phyloP scores from a whole-genome alignment of 2,329 filamentous ascomycete species.

The Plectosphaerella cucumerina region DNA sequence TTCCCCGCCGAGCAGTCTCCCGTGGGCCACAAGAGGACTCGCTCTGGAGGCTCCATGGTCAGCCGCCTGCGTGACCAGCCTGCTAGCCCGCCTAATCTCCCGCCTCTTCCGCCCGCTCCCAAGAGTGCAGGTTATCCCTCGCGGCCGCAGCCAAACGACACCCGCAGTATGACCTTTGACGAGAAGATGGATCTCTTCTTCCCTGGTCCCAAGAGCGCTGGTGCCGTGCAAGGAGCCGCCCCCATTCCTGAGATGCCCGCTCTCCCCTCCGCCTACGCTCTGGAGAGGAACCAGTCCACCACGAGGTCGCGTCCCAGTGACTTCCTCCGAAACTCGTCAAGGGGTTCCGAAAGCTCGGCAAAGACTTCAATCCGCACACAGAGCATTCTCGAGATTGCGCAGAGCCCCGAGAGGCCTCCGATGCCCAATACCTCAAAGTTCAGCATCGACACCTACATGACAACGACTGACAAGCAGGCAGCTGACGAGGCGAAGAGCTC shows the following conservation, averaged over 20 bases:
- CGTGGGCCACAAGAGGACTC: slow-evolving; percentile 39
- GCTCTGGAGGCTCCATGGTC: slow-evolving; percentile 43
- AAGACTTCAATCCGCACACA: slow-evolving; percentile 32
- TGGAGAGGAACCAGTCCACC: slow-evolving; percentile 13
- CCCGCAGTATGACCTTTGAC: slow-evolving; percentile 54
- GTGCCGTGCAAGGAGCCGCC: not conserved
- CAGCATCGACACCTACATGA: slow-evolving; percentile 21
- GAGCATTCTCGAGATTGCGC: slow-evolving; percentile 34
- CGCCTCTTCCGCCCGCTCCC: slow-evolving; percentile 46
- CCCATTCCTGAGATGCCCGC: slow-evolving; percentile 41
- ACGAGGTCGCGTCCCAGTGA: not conserved
- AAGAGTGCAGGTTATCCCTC: slow-evolving; percentile 31
- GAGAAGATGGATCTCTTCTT: slow-evolving; percentile 54
- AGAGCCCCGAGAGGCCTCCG: slow-evolving; percentile 14
- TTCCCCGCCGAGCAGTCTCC: slow-evolving; percentile 41
- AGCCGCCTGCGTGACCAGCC: slow-evolving; percentile 35
- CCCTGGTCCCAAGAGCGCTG: slow-evolving; percentile 21
- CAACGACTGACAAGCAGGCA: slow-evolving; percentile 15
- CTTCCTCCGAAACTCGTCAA: slow-evolving; percentile 12
- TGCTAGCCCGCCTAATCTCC: slow-evolving; percentile 45
- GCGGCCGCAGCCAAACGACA: slow-evolving; percentile 45
- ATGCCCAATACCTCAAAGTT: slow-evolving; percentile 20
- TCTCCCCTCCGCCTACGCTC: slow-evolving; percentile 25
- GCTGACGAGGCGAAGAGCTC: slow-evolving; percentile 29
- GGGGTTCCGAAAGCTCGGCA: slow-evolving; percentile 29